Conservation (phyloP, 768 basidiomycete genomes). For the Lepiota venenata region DNA sequence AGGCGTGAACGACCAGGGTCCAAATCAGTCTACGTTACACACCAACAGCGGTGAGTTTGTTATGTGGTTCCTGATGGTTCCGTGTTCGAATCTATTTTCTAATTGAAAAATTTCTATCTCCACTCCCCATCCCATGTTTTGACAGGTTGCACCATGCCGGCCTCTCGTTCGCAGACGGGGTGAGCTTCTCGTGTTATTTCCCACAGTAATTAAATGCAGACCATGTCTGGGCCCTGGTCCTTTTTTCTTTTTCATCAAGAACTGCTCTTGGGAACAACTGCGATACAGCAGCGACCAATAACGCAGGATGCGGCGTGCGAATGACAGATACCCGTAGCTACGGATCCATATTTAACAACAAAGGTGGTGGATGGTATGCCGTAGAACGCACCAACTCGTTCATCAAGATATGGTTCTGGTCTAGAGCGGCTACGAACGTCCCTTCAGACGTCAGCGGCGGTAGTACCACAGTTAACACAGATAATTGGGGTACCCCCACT, state of each 20-base stretch:
- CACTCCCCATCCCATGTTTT: no score
- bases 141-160: conserved; percentile 53
- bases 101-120: neutral
- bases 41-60: conserved; percentile 38
- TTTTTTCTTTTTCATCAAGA: conserved; percentile 18
- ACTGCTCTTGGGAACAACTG: conserved; percentile 42
- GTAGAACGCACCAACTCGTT: conserved; percentile 53
- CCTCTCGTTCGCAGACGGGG: conserved; percentile 43
- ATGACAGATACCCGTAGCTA: conserved; percentile 39
- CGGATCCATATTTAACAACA: conserved; percentile 54
- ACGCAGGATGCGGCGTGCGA: conserved; percentile 24
- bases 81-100: neutral
- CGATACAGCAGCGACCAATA: conserved; percentile 41
- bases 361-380: conserved; percentile 65
- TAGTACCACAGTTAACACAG: conserved; percentile 40
- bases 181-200: conserved; percentile 19
- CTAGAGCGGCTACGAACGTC: conserved; percentile 37
- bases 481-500: conserved; percentile 54
- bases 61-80: neutral
- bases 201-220: neutral
- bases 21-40: conserved; percentile 55
- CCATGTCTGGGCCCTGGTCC: no score
- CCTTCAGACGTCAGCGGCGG: conserved; percentile 46
- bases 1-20: conserved; percentile 53
- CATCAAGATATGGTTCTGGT: conserved; percentile 76